Evolutionary conservation across 2,329 filamentous ascomycete species (phyloP).

Genomic region (Pyrenochaeta sp.): DNA sequence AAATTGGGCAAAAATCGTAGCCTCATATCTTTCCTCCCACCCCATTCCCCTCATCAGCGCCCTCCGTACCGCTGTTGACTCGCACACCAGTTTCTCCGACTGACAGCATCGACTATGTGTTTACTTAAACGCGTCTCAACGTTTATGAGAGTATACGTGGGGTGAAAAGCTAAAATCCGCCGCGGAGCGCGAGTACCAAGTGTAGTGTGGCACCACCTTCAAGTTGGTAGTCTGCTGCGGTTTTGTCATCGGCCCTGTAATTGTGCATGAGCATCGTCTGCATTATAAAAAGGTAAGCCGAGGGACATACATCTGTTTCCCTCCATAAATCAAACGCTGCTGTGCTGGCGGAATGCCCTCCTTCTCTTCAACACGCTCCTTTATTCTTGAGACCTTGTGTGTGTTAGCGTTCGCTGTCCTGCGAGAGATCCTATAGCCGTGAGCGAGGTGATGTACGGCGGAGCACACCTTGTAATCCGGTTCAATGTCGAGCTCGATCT

Average conservation of each 20-base stretch:
- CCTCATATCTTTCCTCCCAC: neutral
- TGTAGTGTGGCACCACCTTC: conserved; percentile 93
- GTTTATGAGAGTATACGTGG: neutral
- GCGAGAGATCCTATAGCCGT: too few relatives aligned
- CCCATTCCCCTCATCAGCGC: neutral
- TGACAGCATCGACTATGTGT: neutral
- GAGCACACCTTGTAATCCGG: conserved; percentile 81
- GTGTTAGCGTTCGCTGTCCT: conserved; percentile 15
- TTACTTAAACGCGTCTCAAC: neutral
- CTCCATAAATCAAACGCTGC: conserved; percentile 93
- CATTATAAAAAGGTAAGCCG: neutral
- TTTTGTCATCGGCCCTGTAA: conserved; percentile 92
- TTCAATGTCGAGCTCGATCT: conserved; percentile 98
- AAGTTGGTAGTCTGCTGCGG: conserved; percentile 86
- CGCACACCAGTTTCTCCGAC: neutral
- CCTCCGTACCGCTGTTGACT: neutral
- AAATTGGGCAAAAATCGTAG: neutral
- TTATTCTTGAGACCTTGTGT: conserved; percentile 86
- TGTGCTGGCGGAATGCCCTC: conserved; percentile 97
- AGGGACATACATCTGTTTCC: conserved; percentile 86
- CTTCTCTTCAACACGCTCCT: conserved; percentile 99
- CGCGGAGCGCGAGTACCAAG: conserved; percentile 91
- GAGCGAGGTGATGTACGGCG: neutral
- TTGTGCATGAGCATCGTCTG: conserved; percentile 7
- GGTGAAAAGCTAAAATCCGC: conserved; percentile 60